Conservation (phyloP, 768 basidiomycete species). For the Russula ochroleuca region DNA sequence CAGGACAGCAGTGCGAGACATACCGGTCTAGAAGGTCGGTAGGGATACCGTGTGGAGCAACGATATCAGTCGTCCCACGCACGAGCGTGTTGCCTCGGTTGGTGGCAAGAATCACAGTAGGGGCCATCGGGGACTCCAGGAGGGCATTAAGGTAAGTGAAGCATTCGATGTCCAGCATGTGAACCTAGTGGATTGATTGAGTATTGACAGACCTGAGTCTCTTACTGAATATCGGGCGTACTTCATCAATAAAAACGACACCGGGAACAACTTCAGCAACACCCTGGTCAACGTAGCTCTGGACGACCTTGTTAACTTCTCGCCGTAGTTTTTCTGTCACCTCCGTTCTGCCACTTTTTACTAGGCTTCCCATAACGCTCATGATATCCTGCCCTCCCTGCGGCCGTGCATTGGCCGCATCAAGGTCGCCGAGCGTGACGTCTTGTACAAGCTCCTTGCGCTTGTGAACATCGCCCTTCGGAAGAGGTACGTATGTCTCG, state of each 20-base stretch:
- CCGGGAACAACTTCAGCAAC: slow-evolving; percentile 98
- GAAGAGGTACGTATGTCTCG: slow-evolving; percentile 96
- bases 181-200: slow-evolving; percentile 55
- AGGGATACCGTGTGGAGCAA: slow-evolving; percentile 90
- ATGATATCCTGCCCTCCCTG: slow-evolving; percentile 98
- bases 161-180: slow-evolving; percentile 99
- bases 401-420: slow-evolving; percentile 93
- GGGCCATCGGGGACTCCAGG: slow-evolving; percentile 94
- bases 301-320: slow-evolving; percentile 97
- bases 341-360: slow-evolving; percentile 91
- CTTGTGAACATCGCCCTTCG: slow-evolving; percentile 96
- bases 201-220: slow-evolving; percentile 1
- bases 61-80: slow-evolving; percentile 87
- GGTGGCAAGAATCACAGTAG: slow-evolving; percentile 94
- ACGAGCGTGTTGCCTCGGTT: slow-evolving; percentile 92
- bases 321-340: slow-evolving; percentile 93
- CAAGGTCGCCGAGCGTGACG: slow-evolving; percentile 90
- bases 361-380: slow-evolving; percentile 90
- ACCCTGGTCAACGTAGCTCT: slow-evolving; percentile 96
- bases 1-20: slow-evolving; percentile 25
- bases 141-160: slow-evolving; percentile 97
- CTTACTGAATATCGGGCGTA: slow-evolving; percentile 36
- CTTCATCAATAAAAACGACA: slow-evolving; percentile 98
- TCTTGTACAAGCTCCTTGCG: slow-evolving; percentile 94
- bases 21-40: slow-evolving; percentile 91